These are phyloP conservation scores for Candida taoyuanica DNA, from an alignment of 805 yeast species.

Conservation along the genomic window DNA sequence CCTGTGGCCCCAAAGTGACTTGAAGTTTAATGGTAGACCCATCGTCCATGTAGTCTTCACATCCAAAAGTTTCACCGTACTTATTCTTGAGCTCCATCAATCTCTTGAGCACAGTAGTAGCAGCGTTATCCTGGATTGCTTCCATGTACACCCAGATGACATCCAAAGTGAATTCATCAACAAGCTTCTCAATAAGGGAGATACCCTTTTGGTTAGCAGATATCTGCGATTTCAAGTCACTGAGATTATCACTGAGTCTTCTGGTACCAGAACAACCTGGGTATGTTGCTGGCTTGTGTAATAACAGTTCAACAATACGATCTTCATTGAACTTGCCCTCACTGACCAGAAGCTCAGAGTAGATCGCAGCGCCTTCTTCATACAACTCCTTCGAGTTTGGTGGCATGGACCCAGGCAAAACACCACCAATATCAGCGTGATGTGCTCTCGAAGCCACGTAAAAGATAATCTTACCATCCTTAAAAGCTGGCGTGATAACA, in stretches of 20 bases:
- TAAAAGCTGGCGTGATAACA: constrained; percentile 84
- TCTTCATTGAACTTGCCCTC: constrained; percentile 74
- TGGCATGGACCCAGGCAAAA: constrained; percentile 92
- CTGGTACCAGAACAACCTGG: constrained; percentile 92
- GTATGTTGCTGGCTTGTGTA: constrained; percentile 69
- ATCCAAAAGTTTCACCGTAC: constrained; percentile 38
- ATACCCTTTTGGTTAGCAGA: constrained; percentile 90
- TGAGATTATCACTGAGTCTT: constrained; percentile 74
- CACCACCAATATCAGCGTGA: constrained; percentile 75
- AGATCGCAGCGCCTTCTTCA: constrained; percentile 90
- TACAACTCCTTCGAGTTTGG: constrained; percentile 79
- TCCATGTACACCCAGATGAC: constrained; percentile 70
- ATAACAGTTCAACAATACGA: constrained; percentile 54
- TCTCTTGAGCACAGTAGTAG: constrained; percentile 57
- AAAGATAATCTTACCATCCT: constrained; percentile 57
- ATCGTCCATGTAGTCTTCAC: constrained; percentile 73
- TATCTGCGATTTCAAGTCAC: constrained; percentile 80
- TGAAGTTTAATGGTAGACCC: constrained; percentile 63
- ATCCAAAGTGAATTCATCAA: constrained; percentile 55
- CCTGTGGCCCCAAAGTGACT: constrained; percentile 42
- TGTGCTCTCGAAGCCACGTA: constrained; percentile 85
- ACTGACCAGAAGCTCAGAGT: constrained; percentile 67
- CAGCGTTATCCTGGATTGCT: constrained; percentile 80
- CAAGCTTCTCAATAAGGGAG: constrained; percentile 51
- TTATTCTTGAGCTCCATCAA: constrained; percentile 41